Evolutionary conservation across 768 basidiomycete genomes (phyloP), one percentile per base, ranked within the genome.

Genomic region (Termitomyces sp.): DNA sequence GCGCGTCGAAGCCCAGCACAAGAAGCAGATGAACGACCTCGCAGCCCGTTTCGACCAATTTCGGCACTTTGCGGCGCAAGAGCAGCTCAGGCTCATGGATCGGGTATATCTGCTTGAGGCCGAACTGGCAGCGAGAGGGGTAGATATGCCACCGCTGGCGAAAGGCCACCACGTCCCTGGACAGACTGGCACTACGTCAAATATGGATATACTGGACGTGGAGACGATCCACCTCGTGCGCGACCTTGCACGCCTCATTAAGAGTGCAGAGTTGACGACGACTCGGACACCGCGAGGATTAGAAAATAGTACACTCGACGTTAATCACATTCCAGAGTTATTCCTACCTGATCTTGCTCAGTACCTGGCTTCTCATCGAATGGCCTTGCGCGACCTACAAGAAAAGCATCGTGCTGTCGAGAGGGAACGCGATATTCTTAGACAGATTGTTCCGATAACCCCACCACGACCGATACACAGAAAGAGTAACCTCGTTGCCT

Each of bases 81-180:
- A 46, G 42, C 50, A 58, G n/a, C 48, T 47, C n/a, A 15, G 12
- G 47, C 57, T 63, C 31, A 20, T 12, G 18, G 59, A 50, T 3
- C 57, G 59, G 9, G 44, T 63, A 51, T 42, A 34, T 9, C 50
- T 50, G 34, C 62, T 63, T 3, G 62, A 63, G 50, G 54, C 49
- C 7, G 44, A 63, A 33, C 16, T 58, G 16, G 57, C 37, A 24
- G 31, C 22, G 27, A 39, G 30, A 15, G 54, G 44, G 9, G 53
- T 6, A 6, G 24, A 46, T 31, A 31, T 31, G 9, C 41, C 41
- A 4, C 41, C n/a, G 11, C n/a, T 4, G 22, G 30, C 4, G 27
- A 13, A 9, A 5, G 33, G 30, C 36, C 3, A 15, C 3, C 20
- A 27, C 2, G 22, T 20, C 15, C 24, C 9, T 36, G 13, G 6